Evolutionary conservation across 108 stramenopile species (phyloP).

Genomic region (Nitzschia sp.): DNA sequence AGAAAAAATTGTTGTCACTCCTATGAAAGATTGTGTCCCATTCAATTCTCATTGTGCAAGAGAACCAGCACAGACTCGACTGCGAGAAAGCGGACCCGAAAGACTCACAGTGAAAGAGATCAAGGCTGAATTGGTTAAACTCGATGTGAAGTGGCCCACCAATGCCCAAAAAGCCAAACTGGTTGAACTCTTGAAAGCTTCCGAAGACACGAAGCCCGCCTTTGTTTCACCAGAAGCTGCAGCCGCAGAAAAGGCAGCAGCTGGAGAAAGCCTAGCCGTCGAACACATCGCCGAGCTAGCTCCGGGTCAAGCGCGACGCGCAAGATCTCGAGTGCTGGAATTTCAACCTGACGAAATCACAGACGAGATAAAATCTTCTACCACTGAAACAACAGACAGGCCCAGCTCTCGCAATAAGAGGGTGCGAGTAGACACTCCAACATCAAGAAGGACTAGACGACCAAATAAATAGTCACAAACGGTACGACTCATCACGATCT

Average conservation of each 20-base stretch:
- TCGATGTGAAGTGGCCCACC: conserved; percentile 20
- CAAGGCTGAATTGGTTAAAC: conserved; percentile 24
- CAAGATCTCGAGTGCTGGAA: conserved; percentile 20
- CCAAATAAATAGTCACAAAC: no score
- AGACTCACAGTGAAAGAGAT: conserved; percentile 62
- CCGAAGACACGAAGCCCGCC: conserved; percentile 24
- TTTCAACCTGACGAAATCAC: conserved; percentile 8
- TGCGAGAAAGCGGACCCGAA: conserved; percentile 42
- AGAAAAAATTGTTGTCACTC: neutral
- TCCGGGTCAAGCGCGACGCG: conserved; percentile 52
- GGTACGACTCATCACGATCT: no score
- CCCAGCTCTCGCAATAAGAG: neutral
- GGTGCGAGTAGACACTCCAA: neutral
- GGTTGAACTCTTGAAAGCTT: conserved; percentile 24
- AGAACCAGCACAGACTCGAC: conserved; percentile 29
- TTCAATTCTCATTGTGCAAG: conserved; percentile 75
- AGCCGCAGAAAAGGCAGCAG: conserved; percentile 54
- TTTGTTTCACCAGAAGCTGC: conserved; percentile 58
- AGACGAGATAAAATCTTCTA: neutral
- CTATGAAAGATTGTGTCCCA: conserved; percentile 34
- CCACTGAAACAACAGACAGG: neutral
- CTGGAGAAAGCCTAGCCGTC: conserved; percentile 67
- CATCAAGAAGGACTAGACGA: no score
- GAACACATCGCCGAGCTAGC: conserved; percentile 76
- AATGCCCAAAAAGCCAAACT: conserved; percentile 41